phyloP scores from a whole-genome alignment of 495 filamentous ascomycete species.

The Niebla homalea region DNA sequence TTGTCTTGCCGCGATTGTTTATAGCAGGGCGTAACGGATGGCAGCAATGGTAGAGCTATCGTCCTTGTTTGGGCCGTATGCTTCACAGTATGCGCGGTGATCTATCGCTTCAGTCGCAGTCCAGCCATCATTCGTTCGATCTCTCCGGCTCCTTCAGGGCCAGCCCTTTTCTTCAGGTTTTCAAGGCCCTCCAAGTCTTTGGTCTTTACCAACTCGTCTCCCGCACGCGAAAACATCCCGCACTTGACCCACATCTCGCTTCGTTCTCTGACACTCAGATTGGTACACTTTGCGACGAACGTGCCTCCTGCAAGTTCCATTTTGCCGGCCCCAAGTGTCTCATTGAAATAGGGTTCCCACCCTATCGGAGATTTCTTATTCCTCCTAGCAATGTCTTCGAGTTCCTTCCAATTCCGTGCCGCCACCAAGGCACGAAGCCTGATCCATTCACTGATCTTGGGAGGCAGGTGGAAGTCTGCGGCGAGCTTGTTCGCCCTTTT shows the following conservation, averaged over 20 bases:
- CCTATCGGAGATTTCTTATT: constrained; percentile 77
- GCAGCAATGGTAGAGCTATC: too few species aligned
- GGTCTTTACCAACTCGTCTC: constrained; percentile 73
- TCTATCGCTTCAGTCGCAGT: constrained; percentile 14
- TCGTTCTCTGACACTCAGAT: constrained; percentile 45
- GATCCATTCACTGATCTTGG: constrained; percentile 83
- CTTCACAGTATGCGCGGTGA: too few species aligned
- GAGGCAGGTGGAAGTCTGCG: constrained; percentile 82
- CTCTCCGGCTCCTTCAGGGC: constrained; percentile 39
- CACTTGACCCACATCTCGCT: constrained; percentile 96
- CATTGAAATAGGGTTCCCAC: constrained; percentile 96
- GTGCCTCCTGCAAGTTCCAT: constrained; percentile 58
- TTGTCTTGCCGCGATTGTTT: too few species aligned
- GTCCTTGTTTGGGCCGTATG: too few species aligned
- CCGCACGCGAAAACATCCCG: constrained; percentile 78
- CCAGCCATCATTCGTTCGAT: constrained; percentile 50
- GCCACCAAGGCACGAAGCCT: constrained; percentile 79
- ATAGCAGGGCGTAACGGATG: too few species aligned
- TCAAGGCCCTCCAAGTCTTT: constrained; percentile 63
- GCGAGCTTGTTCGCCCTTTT: constrained; percentile 76
- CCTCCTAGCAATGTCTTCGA: constrained; percentile 56
- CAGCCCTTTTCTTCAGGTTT: constrained; percentile 42
- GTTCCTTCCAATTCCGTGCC: constrained; percentile 77
- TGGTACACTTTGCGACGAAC: constrained; percentile 81
- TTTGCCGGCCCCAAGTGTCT: constrained; percentile 78